These are phyloP conservation scores for Babesia ovis DNA, from an alignment of 169 alveolate genomes.

Conservation along the genomic window DNA sequence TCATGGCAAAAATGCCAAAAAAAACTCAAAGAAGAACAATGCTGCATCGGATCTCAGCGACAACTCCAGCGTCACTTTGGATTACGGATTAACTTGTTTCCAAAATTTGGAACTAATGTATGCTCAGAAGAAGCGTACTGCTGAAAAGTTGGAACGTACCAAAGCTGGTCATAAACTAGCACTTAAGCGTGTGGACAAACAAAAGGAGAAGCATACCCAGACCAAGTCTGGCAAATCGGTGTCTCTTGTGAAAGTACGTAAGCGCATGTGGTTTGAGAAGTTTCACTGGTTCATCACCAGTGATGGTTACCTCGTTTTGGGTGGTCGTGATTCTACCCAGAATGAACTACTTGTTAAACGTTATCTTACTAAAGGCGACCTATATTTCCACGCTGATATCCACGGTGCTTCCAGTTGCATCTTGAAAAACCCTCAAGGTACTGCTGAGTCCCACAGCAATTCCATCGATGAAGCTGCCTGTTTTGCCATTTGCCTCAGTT, in stretches of 20 bases:
- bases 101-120: conserved; percentile 86
- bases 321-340: conserved; percentile 90
- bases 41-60: conserved; percentile 34
- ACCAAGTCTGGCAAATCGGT: conserved; percentile 50
- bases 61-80: conserved; percentile 41
- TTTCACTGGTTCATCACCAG: conserved; percentile 95
- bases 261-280: conserved; percentile 95
- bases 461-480: conserved; percentile 70
- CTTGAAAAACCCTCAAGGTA: conserved; percentile 86
- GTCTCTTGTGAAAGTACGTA: conserved; percentile 78
- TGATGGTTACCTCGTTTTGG: conserved; percentile 83
- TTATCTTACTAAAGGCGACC: conserved; percentile 88
- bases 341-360: conserved; percentile 93
- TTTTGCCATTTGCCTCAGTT: conserved; percentile 87
- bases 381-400: conserved; percentile 95
- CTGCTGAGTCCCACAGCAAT: conserved; percentile 79
- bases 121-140: conserved; percentile 82
- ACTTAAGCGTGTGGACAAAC: conserved; percentile 87
- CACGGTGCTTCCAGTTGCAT: conserved; percentile 97
- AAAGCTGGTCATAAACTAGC: conserved; percentile 86
- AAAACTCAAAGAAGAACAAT: conserved; percentile 1
- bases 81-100: conserved; percentile 78
- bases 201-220: conserved; percentile 79
- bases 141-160: conserved; percentile 86
- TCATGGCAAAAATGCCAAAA: conserved; percentile 48